phyloP scores from a whole-genome alignment of 345 rosid species.

The Sonneratia caseolaris region DNA sequence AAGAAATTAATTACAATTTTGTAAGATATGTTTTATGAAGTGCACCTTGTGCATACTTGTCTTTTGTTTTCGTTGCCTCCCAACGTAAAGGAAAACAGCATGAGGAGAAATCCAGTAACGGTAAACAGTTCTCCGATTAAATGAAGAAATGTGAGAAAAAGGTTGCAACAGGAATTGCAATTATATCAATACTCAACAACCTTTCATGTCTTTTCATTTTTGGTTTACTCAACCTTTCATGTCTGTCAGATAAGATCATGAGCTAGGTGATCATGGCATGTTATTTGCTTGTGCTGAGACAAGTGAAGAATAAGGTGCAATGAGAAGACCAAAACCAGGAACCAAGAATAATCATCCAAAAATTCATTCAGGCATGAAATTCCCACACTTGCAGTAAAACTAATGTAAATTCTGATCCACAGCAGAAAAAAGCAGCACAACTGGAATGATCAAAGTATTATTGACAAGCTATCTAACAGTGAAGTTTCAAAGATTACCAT shows the following conservation, averaged over 20 bases:
- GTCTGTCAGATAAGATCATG: no score
- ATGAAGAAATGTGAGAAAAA: background rate
- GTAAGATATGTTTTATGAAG: background rate
- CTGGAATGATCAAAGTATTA: background rate
- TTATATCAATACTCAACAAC: no score
- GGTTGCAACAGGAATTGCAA: background rate
- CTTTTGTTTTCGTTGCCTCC: background rate
- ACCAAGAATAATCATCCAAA: background rate
- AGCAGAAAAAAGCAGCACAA: background rate
- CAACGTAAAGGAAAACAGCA: background rate
- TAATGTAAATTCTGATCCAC: no score
- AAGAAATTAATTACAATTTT: background rate
- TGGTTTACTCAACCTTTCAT: no score
- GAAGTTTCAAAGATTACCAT: constrained; percentile 31
- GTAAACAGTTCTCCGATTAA: background rate
- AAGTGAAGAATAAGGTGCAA: background rate
- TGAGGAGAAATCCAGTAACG: background rate
- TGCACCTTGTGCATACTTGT: background rate
- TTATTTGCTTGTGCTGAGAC: no score
- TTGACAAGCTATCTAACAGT: background rate
- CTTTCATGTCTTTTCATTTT: no score
- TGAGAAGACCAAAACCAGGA: background rate
- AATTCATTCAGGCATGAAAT: background rate
- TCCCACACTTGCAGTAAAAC: no score
- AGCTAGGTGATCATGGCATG: background rate